phyloP scores from a whole-genome alignment of 768 basidiomycete species.

The Podaxis sp. region DNA sequence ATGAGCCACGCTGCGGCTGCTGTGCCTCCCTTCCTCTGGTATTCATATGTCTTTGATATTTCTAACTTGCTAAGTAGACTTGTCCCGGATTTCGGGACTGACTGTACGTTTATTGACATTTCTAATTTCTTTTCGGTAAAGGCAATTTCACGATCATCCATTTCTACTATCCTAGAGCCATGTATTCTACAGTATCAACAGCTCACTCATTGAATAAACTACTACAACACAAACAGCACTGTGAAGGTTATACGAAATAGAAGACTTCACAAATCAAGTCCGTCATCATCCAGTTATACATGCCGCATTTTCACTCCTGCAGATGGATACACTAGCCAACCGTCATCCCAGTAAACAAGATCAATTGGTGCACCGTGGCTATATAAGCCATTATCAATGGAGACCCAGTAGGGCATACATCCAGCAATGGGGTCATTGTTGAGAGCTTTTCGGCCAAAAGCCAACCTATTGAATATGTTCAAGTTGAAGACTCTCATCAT shows the following conservation, averaged over 20 bases:
- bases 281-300: neutral
- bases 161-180: neutral
- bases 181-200: neutral
- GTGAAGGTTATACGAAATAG: neutral
- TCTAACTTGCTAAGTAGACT: neutral
- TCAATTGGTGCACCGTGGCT: slow-evolving; percentile 33
- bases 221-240: neutral
- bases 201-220: neutral
- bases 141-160: neutral
- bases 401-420: slow-evolving; percentile 34
- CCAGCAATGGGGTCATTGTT: slow-evolving; percentile 27
- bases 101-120: neutral
- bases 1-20: slow-evolving; percentile 12
- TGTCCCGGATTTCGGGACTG: neutral
- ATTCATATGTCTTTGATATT: neutral
- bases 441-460: slow-evolving; percentile 26
- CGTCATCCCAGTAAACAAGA: slow-evolving; percentile 33
- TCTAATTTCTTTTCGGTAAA: neutral
- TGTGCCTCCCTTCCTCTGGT: neutral
- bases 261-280: neutral
- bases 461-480: slow-evolving; percentile 19
- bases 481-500: neutral
- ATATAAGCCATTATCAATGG: slow-evolving; percentile 25
- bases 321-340: slow-evolving; percentile 33
- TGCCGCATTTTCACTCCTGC: slow-evolving; percentile 26